phyloP scores from a whole-genome alignment of 495 filamentous ascomycete species.

The Clohesyomyces aquaticus region DNA sequence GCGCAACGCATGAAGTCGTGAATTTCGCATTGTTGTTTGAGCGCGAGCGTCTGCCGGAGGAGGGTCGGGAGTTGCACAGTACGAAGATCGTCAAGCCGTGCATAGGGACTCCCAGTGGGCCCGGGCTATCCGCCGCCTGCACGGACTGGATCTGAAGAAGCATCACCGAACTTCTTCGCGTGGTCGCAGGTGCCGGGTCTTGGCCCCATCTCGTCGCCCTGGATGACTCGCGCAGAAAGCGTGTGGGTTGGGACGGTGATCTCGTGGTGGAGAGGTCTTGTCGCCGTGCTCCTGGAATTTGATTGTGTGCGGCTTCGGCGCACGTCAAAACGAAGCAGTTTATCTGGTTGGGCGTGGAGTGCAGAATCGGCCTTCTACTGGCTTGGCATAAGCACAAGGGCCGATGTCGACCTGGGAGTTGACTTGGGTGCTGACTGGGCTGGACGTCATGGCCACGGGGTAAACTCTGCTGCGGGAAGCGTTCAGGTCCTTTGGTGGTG shows the following conservation, averaged over 20 bases:
- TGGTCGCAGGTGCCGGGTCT: neutral
- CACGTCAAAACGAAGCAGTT: neutral
- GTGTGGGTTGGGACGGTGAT: neutral
- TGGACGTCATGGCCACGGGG: constrained; percentile 20
- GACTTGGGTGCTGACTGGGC: constrained; percentile 12
- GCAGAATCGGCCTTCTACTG: neutral
- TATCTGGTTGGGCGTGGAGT: neutral
- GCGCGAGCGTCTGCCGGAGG: neutral
- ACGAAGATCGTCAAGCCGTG: constrained; percentile 25
- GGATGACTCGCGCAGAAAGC: constrained; percentile 22
- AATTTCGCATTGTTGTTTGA: constrained; percentile 15
- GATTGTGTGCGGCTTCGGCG: neutral
- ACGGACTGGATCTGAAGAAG: constrained; percentile 40
- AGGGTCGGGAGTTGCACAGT: neutral
- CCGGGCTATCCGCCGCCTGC: constrained; percentile 33
- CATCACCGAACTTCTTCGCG: constrained; percentile 15
- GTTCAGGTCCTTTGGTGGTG: constrained; percentile 6
- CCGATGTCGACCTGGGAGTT: no score
- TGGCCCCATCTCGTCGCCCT: constrained; percentile 13
- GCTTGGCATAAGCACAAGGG: constrained; percentile 24
- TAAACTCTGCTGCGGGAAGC: constrained; percentile 18
- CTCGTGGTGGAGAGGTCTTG: constrained; percentile 1
- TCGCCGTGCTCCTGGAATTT: constrained; percentile 32
- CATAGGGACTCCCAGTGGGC: constrained; percentile 27
- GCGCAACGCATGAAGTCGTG: constrained; percentile 15